Conservation (phyloP, 2,329 filamentous ascomycete species). For the Fusarium denticulatum region DNA sequence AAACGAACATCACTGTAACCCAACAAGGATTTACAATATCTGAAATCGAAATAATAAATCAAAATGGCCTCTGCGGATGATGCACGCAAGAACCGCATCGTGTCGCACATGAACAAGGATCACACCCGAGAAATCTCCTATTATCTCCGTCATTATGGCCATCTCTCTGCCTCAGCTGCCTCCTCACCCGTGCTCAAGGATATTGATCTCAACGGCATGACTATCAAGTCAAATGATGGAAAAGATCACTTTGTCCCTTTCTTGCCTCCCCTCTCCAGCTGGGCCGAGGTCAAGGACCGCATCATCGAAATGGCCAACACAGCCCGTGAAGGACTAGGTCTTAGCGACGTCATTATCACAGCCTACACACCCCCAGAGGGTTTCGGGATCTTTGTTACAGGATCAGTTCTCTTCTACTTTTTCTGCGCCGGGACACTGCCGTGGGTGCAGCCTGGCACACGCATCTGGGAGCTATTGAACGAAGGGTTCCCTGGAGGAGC, state of each 20-base stretch:
- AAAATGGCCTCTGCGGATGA: conserved; percentile 44
- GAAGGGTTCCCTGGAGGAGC: conserved; percentile 66
- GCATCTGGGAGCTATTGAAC: conserved; percentile 61
- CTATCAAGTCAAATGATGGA: conserved; percentile 63
- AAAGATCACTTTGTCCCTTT: conserved; percentile 67
- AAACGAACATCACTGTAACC: neutral
- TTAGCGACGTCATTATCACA: conserved; percentile 58
- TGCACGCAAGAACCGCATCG: conserved; percentile 53
- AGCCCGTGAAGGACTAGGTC: conserved; percentile 67
- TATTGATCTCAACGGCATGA: conserved; percentile 70
- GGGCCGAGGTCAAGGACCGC: conserved; percentile 73
- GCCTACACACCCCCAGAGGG: conserved; percentile 54
- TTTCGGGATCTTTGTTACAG: conserved; percentile 64
- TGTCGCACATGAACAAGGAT: conserved; percentile 88
- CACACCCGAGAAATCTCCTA: conserved; percentile 78
- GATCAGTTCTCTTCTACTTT: conserved; percentile 64
- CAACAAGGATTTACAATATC: neutral
- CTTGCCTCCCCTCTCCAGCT: conserved; percentile 74
- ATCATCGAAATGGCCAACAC: conserved; percentile 75
- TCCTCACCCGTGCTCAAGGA: conserved; percentile 70
- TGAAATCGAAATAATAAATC: neutral
- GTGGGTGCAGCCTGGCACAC: conserved; percentile 63
- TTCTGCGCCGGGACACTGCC: conserved; percentile 58
- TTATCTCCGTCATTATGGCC: conserved; percentile 79
- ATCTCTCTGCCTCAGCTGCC: conserved; percentile 65